Base-by-base conservation (phyloP, 345 rosid species). In the Ceriops tagal region DNA sequence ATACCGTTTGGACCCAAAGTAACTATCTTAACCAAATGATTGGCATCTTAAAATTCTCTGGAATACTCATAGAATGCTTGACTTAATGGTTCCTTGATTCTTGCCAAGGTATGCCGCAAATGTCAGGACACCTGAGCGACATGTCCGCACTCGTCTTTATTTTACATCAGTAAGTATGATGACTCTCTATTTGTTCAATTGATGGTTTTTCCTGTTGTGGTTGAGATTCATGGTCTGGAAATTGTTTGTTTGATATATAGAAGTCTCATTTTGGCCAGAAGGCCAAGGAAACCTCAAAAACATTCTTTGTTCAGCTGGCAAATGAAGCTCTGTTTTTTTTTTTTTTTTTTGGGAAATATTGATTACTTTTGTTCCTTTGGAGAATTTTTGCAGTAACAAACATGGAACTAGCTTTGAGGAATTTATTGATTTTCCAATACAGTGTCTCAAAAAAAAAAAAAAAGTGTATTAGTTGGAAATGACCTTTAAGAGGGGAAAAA, bases 111-210 rank as follows among this genome's bases (percentile, higher is more conserved):
- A 96, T 74, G 99, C 99, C 57, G 99, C 99, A 59, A 92, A 92
- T 83, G 99, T 96, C 72, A 90, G 67, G 87, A 89, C 93, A n/a
- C 99, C 99, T 31, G 99, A 92, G 66, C 97, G 98, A 55, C 99
- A 96, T 69, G 89, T 96, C 62, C 87, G 98, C 60, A 96, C 98
- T 26, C 97, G 99, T 60, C 98, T 96, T 60, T 96, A 96, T 84
- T 96, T 96, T 78, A 96, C 99, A 65, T 96, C 99, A 6, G 99
- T 96, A 83, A 89, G 98, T 83, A 73, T 52, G 51, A 60, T 53
- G 61, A 2, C n/a, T 16, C n/a, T 31, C 47, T 28, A 18, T 56
- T 57, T 26, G 6, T 32, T 22, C 5, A n/a, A 26, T 20, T 24
- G 60, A 31, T 52, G 4, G 11, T 37, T 19, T 27, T 35, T 22